Evolutionary conservation across 345 rosid species (phyloP).

Genomic region (Passiflora organensis): DNA sequence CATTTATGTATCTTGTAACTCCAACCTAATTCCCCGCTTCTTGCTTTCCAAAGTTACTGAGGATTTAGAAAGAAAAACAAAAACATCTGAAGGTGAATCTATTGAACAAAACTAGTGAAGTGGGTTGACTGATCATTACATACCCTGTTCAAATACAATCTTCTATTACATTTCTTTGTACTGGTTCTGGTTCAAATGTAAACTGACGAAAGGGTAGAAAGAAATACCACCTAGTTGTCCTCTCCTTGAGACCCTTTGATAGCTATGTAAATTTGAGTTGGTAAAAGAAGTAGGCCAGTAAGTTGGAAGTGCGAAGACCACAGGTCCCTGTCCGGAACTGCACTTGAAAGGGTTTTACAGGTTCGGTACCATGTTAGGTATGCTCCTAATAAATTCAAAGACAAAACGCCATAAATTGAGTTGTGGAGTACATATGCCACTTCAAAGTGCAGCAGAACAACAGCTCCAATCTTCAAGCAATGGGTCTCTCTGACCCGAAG

Average conservation of each 20-base stretch:
- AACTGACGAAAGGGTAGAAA: not conserved
- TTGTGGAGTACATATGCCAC: not conserved
- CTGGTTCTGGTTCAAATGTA: too few relatives aligned
- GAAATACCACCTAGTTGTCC: not conserved
- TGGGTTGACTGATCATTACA: too few relatives aligned
- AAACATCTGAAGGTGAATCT: too few relatives aligned
- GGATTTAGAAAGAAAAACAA: too few relatives aligned
- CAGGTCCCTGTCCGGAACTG: not conserved
- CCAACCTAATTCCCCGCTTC: too few relatives aligned
- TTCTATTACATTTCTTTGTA: too few relatives aligned
- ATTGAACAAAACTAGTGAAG: too few relatives aligned
- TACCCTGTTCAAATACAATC: too few relatives aligned
- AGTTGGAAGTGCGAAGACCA: not conserved
- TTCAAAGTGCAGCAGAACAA: not conserved
- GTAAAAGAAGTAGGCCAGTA: not conserved
- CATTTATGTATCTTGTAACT: too few relatives aligned
- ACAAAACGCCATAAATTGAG: not conserved
- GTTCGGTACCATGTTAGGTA: not conserved
- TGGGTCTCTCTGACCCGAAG: not conserved
- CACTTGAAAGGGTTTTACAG: not conserved
- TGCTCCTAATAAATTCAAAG: not conserved
- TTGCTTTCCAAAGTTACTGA: too few relatives aligned
- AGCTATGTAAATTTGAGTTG: not conserved
- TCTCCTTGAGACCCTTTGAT: too few relatives aligned
- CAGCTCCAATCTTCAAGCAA: not conserved